These are phyloP conservation scores for Nakazawaea holstii DNA, from an alignment of 805 yeast genomes.

Conservation along the genomic window DNA sequence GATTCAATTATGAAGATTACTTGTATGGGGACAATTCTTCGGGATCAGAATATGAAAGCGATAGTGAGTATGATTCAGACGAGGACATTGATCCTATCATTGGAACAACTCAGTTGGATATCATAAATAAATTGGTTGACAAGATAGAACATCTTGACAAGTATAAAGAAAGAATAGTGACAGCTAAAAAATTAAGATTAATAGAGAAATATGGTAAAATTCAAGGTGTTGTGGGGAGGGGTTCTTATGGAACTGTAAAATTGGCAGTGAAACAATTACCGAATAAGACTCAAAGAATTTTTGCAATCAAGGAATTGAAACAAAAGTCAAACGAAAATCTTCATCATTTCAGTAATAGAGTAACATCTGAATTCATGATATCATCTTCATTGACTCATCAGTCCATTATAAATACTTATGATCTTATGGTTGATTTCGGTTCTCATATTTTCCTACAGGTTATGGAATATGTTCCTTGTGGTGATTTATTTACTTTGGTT, in stretches of 20 bases:
- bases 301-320: conserved; percentile 75
- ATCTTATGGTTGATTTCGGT: conserved; percentile 68
- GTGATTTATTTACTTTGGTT: conserved; percentile 64
- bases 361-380: conserved; percentile 87
- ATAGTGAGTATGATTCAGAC: conserved; percentile 31
- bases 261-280: conserved; percentile 37
- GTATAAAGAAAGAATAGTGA: conserved; percentile 23
- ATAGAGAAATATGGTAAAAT: conserved; percentile 45
- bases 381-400: conserved; percentile 70
- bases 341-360: conserved; percentile 57
- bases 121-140: conserved; percentile 42
- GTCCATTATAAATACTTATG: conserved; percentile 74
- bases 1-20: conserved; percentile 33
- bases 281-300: conserved; percentile 34
- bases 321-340: conserved; percentile 54
- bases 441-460: conserved; percentile 76
- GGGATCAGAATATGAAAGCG: conserved; percentile 16
- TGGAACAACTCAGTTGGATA: conserved; percentile 41
- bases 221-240: conserved; percentile 43
- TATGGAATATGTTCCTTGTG: conserved; percentile 94
- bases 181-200: conserved; percentile 27
- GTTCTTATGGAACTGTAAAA: conserved; percentile 43
- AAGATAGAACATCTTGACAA: conserved; percentile 38
- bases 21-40: conserved; percentile 19
- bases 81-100: conserved; percentile 41